phyloP scores from a whole-genome alignment of 495 filamentous ascomycete species.

The Penicillium herquei region DNA sequence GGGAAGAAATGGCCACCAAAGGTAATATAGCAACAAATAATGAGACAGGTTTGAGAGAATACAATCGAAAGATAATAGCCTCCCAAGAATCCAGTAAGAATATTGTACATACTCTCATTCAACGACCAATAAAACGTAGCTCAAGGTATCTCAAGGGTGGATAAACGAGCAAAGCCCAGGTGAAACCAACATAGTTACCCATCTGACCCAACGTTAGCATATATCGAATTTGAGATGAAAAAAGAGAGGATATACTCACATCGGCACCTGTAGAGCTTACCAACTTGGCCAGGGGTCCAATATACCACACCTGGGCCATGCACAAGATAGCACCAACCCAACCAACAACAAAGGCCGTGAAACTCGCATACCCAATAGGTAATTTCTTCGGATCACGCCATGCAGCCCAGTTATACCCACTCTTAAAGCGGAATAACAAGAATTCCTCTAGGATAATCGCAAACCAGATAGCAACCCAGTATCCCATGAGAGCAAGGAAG shows the following conservation, averaged over 20 bases:
- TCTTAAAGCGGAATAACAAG: slow-evolving; percentile 55
- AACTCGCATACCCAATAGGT: slow-evolving; percentile 61
- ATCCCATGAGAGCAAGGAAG: slow-evolving; percentile 72
- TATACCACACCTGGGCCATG: slow-evolving; percentile 72
- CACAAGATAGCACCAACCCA: slow-evolving; percentile 69
- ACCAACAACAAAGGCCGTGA: slow-evolving; percentile 62
- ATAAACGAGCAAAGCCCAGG: slow-evolving; percentile 48
- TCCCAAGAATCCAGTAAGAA: no score
- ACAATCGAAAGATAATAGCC: no score
- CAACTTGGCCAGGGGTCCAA: slow-evolving; percentile 57
- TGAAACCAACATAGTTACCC: slow-evolving; percentile 52
- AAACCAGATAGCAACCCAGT: slow-evolving; percentile 68
- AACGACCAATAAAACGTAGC: slow-evolving; percentile 24
- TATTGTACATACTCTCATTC: background rate
- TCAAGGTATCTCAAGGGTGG: slow-evolving; percentile 52
- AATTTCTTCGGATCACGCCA: slow-evolving; percentile 61
- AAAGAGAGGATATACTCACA: slow-evolving; percentile 28
- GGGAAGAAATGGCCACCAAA: no score
- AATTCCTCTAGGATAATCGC: slow-evolving; percentile 64
- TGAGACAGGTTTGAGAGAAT: no score
- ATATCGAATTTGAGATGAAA: background rate
- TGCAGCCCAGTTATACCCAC: slow-evolving; percentile 57
- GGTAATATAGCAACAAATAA: no score
- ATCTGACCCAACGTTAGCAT: slow-evolving; percentile 32
- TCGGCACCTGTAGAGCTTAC: slow-evolving; percentile 62